phyloP scores from a whole-genome alignment of 352 stramenopile genomes.

The Achlya hypogyna region DNA sequence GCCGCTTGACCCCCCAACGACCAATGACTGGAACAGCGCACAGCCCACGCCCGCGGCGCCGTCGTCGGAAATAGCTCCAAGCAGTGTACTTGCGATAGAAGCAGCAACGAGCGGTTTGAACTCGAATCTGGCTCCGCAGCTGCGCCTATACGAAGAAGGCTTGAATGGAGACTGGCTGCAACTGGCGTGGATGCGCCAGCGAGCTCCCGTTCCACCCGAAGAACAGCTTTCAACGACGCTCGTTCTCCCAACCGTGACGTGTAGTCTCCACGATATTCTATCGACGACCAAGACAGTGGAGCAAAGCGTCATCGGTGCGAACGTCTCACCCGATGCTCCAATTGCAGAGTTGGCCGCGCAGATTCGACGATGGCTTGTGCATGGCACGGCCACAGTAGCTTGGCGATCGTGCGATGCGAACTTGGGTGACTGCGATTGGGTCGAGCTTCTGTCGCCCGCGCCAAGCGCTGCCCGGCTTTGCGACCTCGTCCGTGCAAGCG shows the following conservation, averaged over 20 bases:
- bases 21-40: too few relatives aligned
- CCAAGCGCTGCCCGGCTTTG: neutral
- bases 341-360: neutral
- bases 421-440: slow-evolving; percentile 1
- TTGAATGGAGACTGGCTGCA: slow-evolving; percentile 13
- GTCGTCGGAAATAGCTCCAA: too few relatives aligned
- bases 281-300: neutral
- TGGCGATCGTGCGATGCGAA: neutral
- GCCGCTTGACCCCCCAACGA: too few relatives aligned
- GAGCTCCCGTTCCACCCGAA: neutral
- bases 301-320: neutral
- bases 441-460: neutral
- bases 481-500: neutral
- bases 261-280: slow-evolving; percentile 6
- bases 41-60: too few relatives aligned
- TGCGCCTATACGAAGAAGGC: slow-evolving; percentile 9
- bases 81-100: too few relatives aligned
- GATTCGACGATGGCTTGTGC: neutral
- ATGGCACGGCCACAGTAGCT: neutral
- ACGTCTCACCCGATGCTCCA: neutral
- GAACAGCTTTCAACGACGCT: neutral
- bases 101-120: too few relatives aligned
- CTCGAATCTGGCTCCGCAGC: neutral
- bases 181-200: slow-evolving; percentile 14
- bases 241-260: neutral